These are phyloP conservation scores for Cladorrhinum samala DNA, from an alignment of 495 filamentous ascomycete genomes.

Conservation along the genomic window DNA sequence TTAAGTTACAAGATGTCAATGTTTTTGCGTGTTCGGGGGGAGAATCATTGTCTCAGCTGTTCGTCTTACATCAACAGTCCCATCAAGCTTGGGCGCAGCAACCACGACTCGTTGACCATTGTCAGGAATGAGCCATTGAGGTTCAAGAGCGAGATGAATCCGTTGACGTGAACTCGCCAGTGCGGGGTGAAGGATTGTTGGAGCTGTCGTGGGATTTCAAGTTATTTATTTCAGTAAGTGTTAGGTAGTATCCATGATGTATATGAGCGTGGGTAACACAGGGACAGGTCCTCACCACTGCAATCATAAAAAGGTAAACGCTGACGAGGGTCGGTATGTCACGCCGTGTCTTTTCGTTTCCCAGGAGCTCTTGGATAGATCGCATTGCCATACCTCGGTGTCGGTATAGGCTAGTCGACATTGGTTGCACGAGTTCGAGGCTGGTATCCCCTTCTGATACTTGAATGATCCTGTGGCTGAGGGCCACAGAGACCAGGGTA, in stretches of 20 bases:
- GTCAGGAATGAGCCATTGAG: slow-evolving; percentile 20
- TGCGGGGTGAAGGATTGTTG: slow-evolving; percentile 27
- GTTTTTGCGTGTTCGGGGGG: background rate
- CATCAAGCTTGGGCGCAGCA: slow-evolving; percentile 20
- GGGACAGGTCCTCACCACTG: slow-evolving; percentile 17
- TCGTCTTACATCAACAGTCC: slow-evolving; percentile 24
- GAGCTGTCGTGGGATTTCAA: slow-evolving; percentile 13
- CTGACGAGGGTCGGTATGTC: slow-evolving; percentile 14
- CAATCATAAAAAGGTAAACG: slow-evolving; percentile 19
- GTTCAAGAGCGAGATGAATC: slow-evolving; percentile 22
- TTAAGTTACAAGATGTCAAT: background rate
- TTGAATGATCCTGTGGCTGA: slow-evolving; percentile 15
- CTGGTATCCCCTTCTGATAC: background rate
- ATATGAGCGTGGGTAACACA: no score
- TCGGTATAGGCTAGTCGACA: slow-evolving; percentile 14
- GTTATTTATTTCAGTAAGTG: background rate
- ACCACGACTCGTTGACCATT: background rate
- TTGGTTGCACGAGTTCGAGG: slow-evolving; percentile 1
- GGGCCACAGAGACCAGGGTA: slow-evolving; percentile 11
- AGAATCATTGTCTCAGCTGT: background rate
- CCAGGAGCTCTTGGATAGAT: slow-evolving; percentile 18
- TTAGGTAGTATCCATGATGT: no score
- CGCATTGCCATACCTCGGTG: slow-evolving; percentile 20
- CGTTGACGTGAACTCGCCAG: slow-evolving; percentile 32
- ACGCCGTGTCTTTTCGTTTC: slow-evolving; percentile 8